Base-by-base conservation (phyloP, 2,329 filamentous ascomycete species). In the Arthrinium phaeospermum region DNA sequence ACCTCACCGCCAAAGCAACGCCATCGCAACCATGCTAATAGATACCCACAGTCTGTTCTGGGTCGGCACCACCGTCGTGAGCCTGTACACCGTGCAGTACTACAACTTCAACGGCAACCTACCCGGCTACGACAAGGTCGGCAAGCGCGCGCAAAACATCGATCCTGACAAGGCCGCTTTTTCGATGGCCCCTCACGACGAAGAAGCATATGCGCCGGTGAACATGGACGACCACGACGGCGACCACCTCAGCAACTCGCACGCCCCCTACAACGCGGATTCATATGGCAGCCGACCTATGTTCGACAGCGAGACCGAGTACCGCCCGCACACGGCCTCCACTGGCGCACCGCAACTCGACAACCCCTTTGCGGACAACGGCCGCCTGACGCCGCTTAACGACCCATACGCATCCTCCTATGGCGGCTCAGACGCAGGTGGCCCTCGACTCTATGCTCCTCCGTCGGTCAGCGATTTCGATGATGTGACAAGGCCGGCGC, bases 121-220 rank as follows among this genome's bases (percentile, higher is more conserved):
- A 22, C 91, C 91, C 1, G 90, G 90, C 72, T 91, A 91, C 79
- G 89, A 90, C 77, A 84, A 84, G 70, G 81, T 84, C 69, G 79
- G 79, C 73, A 81, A 80, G 75, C 76, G 73, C 73, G 45, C 51
- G 57, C 81, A 85, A 76, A 88, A 89, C 82, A 91, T 91, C 76
- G 91, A 92, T 79, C 91, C 91, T 0, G 90, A 92, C 81, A 92
- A 92, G 84, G 90, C 90, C 41, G 90, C 90, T 73, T 92, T 92
- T 82, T 91, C 89, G 72, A 91, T 90, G 81, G 89, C 89, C 19
- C 89, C 89, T n/a, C 88, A 91, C 78, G 90, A 90, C 76, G 90
- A 92, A 75, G 90, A 92, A 78, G 87, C 88, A 61, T 92, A 92
- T 77, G 88, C 90, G 69, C 89, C 88, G 19, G 86, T 92, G 74